These are phyloP conservation scores for Dactylonectria macrodidyma DNA, from an alignment of 2,329 filamentous ascomycete species.

Conservation along the genomic window DNA sequence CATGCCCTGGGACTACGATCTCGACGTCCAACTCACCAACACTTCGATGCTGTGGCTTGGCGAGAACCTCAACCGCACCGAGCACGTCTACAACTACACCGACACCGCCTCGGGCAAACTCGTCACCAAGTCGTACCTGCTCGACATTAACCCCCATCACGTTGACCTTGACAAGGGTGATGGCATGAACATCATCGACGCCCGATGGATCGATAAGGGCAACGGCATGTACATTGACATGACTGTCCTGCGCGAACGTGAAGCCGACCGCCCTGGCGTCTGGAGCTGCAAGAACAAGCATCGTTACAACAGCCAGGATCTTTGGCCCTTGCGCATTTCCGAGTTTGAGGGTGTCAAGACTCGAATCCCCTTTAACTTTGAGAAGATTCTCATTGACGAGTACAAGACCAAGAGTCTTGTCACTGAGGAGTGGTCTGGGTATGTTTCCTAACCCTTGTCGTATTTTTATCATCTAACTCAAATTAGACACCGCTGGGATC, in stretches of 20 bases:
- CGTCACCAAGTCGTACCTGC: conserved; percentile 70
- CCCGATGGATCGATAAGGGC: conserved; percentile 82
- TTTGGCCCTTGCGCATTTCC: conserved; percentile 82
- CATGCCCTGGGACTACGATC: conserved; percentile 88
- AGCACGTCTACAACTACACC: conserved; percentile 68
- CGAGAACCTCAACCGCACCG: conserved; percentile 77
- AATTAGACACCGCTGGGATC: conserved; percentile 72
- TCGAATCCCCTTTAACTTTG: conserved; percentile 78
- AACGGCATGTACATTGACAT: conserved; percentile 90
- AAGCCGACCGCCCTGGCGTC: conserved; percentile 72
- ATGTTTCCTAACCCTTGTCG: conserved; percentile 51
- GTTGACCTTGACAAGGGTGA: conserved; percentile 73
- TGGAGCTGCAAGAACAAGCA: conserved; percentile 89
- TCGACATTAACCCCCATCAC: conserved; percentile 84
- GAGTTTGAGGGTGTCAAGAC: conserved; percentile 82
- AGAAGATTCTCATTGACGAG: conserved; percentile 75
- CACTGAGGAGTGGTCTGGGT: conserved; percentile 74
- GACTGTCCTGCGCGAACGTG: conserved; percentile 80
- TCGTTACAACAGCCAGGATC: conserved; percentile 76
- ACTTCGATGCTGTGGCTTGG: conserved; percentile 77
- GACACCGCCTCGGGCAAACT: conserved; percentile 58
- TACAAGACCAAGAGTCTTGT: conserved; percentile 75
- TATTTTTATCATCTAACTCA: conserved; percentile 29
- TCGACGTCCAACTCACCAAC: conserved; percentile 84
- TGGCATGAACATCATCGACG: conserved; percentile 86